A percentile compares a stretch with the other conserved stretches of the same genome.
These are phyloP conservation scores for Mallotus japonicus DNA, from an alignment of 441 rosid genomes.

Conservation along the genomic window DNA sequence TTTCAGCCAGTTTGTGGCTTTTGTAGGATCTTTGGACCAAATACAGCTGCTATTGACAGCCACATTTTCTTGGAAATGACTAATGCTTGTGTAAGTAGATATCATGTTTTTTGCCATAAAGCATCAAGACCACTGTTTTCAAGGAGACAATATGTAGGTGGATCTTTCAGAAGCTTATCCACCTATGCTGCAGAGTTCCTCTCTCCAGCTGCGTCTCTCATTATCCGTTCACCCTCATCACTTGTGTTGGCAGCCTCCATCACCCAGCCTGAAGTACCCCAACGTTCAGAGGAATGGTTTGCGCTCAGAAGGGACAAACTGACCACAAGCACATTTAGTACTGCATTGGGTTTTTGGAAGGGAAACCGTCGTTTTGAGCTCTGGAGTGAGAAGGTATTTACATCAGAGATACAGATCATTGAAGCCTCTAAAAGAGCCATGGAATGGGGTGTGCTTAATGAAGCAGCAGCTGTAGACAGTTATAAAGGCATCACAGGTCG, in stretches of 20 bases:
- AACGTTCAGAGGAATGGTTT: constrained; percentile 96
- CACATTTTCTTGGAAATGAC: constrained; percentile 37
- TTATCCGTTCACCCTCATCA: constrained; percentile 40
- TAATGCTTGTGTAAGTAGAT: constrained; percentile 38
- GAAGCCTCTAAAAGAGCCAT: constrained; percentile 58
- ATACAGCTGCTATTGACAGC: constrained; percentile 13
- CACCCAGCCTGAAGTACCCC: constrained; percentile 59
- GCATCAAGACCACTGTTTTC: constrained; percentile 23
- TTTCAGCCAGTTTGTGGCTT: constrained; percentile 24
- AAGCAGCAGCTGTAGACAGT: constrained; percentile 65
- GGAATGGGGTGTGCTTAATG: constrained; percentile 94
- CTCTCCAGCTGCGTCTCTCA: constrained; percentile 30
- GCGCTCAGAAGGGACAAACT: constrained; percentile 74
- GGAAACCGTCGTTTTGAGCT: constrained; percentile 76
- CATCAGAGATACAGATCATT: constrained; percentile 32
- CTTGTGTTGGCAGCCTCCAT: constrained; percentile 40
- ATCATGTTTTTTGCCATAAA: constrained; percentile 33
- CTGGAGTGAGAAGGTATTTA: constrained; percentile 87
- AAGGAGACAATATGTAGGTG: constrained; percentile 28
- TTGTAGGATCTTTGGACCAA: constrained; percentile 29
- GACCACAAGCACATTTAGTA: constrained; percentile 92
- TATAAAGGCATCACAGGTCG: constrained; percentile 75
- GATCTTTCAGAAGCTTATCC: constrained; percentile 31
- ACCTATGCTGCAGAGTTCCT: constrained; percentile 33
- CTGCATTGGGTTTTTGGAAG: constrained; percentile 93